Evolutionary conservation across 192 early-diverging fungal species (phyloP).

Genomic region (Linnemannia schmuckeri): DNA sequence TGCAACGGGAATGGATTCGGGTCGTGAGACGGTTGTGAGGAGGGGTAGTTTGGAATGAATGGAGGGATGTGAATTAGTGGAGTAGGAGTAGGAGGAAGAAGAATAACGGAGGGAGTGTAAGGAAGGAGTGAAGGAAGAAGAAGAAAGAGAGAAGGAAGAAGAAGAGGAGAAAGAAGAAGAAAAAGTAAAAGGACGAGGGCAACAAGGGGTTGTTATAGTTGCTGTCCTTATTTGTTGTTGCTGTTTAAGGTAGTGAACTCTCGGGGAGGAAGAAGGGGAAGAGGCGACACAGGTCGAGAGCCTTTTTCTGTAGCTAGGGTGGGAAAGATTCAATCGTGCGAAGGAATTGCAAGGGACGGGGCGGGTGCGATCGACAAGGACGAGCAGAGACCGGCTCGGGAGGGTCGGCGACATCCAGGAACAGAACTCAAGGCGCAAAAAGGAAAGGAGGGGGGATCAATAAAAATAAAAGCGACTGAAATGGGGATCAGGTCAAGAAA

Average conservation of each 20-base stretch:
- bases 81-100: not conserved
- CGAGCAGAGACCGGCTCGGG: not conserved
- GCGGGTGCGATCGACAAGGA: not conserved
- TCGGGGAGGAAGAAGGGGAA: not conserved
- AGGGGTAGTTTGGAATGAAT: not conserved
- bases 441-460: not conserved
- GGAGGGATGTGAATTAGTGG: not conserved
- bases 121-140: not conserved
- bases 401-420: slow-evolving; percentile 1
- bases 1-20: not conserved
- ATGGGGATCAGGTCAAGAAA: not conserved
- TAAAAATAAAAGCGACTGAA: not conserved
- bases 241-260: not conserved
- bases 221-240: not conserved
- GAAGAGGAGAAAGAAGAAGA: not conserved
- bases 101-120: not conserved
- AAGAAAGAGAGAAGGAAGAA: slow-evolving; percentile 4
- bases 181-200: not conserved
- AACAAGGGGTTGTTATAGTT: not conserved
- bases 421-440: not conserved
- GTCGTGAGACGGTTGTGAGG: slow-evolving; percentile 8
- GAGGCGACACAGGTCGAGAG: slow-evolving; percentile 8
- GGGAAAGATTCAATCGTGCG: not conserved
- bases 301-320: not conserved
- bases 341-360: not conserved